Percentiles rank a stretch among this genome's conserved stretches.
Evolutionary conservation across 2,329 filamentous ascomycete species (phyloP).

Genomic region (Cercospora sp.): DNA sequence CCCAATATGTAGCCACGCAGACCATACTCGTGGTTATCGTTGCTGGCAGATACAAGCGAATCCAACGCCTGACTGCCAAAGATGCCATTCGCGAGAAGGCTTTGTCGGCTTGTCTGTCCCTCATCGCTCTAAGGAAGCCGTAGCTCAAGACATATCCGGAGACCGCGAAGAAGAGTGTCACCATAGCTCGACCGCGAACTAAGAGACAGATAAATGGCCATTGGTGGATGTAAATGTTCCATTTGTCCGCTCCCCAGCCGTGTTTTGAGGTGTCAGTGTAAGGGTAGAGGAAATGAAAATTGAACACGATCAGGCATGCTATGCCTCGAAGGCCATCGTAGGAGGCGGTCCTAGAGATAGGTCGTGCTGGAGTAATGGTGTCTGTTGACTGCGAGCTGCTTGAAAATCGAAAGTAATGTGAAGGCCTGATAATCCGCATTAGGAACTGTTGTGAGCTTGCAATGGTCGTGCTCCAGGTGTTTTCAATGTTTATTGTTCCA

Average conservation of each 20-base stretch:
- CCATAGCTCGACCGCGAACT: slow-evolving; percentile 25
- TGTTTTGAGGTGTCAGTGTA: slow-evolving; percentile 18
- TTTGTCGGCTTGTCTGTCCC: neutral
- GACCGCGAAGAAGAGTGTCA: slow-evolving; percentile 25
- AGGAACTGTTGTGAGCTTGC: neutral
- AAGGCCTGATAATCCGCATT: neutral
- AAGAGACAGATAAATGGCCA: slow-evolving; percentile 22
- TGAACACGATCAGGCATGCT: slow-evolving; percentile 26
- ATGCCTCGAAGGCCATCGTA: slow-evolving; percentile 24
- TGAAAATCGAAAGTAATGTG: neutral
- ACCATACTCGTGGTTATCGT: slow-evolving; percentile 11
- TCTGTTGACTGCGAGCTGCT: neutral
- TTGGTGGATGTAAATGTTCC: slow-evolving; percentile 18
- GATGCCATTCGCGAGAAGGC: slow-evolving; percentile 14
- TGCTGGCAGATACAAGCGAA: slow-evolving; percentile 8
- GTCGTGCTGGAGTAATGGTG: neutral
- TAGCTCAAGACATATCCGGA: slow-evolving; percentile 24
- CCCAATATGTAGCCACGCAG: slow-evolving; percentile 9
- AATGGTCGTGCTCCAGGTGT: neutral
- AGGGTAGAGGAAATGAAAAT: slow-evolving; percentile 23
- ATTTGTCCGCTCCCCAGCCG: slow-evolving; percentile 6
- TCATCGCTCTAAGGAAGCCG: slow-evolving; percentile 17
- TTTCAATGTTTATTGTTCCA: too few species aligned
- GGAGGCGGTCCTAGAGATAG: slow-evolving; percentile 11
- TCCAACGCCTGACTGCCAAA: slow-evolving; percentile 13